Conservation (phyloP, 768 basidiomycete species). For the Leccinum sublutescens region DNA sequence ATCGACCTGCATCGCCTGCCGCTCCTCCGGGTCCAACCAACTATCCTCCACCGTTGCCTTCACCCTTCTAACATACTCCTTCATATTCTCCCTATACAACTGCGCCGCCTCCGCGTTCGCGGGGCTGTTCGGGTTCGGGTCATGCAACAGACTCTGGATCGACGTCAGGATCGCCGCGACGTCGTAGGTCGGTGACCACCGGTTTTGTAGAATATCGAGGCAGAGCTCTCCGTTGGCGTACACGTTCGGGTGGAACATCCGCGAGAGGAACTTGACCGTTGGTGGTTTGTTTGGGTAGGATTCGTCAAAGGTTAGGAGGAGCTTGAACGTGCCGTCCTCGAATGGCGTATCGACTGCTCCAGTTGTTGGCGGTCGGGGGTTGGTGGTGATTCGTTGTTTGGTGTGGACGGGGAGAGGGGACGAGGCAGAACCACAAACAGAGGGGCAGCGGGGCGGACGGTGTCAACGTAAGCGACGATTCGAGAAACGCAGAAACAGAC, state of each 20-base stretch:
- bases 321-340: slow-evolving; percentile 98
- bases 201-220: slow-evolving; percentile 96
- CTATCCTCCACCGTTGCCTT: slow-evolving; percentile 93
- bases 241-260: slow-evolving; percentile 99
- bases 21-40: slow-evolving; percentile 81
- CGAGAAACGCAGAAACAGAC: slow-evolving; percentile 45
- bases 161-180: slow-evolving; percentile 97
- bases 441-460: background rate
- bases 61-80: slow-evolving; percentile 93
- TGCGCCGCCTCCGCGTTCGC: slow-evolving; percentile 99
- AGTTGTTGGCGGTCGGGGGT: background rate
- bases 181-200: slow-evolving; percentile 99
- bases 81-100: slow-evolving; percentile 96
- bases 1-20: slow-evolving; percentile 54
- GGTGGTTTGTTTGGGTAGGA: slow-evolving; percentile 99
- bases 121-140: slow-evolving; percentile 97
- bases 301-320: slow-evolving; percentile 93
- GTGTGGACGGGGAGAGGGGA: too few species aligned
- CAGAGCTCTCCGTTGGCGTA: slow-evolving; percentile 98
- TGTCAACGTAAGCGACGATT: background rate
- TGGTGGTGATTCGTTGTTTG: too few species aligned
- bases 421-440: background rate
- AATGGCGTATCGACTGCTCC: slow-evolving; percentile 91
- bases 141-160: slow-evolving; percentile 93
- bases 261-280: slow-evolving; percentile 92